Base-by-base conservation (phyloP, 2,329 filamentous ascomycete genomes). In the Lomentospora prolificans region DNA sequence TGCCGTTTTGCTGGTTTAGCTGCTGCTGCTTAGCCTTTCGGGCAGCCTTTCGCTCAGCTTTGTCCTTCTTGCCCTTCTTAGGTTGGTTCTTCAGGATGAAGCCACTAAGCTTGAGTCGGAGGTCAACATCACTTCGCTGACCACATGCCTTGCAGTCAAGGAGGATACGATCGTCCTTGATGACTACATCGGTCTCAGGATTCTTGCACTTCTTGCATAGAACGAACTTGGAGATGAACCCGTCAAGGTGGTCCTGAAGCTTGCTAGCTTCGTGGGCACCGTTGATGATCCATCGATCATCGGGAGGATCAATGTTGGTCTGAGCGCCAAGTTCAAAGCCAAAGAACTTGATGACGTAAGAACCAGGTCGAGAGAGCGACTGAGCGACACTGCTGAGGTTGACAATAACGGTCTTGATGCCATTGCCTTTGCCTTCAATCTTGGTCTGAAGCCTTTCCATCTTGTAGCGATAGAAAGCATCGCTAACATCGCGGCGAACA, bases 131-230 rank as follows among this genome's bases (percentile, higher is more conserved):
- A 62, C 87, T 87, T 67, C 90, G 90, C 74, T 95, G 88, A 69
- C 94, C 94, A 69, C 94, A 99, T 60, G 94, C 94, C 78, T 99
- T 99, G 86, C 94, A 99, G 75, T 99, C 94, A 63, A 97, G 85
- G 60, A 89, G 74, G 71, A 99, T 97, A 69, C 81, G 84, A 56
- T 87, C 89, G 66, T 96, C 91, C 75, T 96, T 96, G 80, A 97
- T 90, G 68, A 87, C 84, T 67, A 97, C 86, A 62, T 95, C 91
- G 62, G 94, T 99, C 80, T 99, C 94, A 33, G 94, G 94, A 73
- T 99, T 99, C 84, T 96, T 96, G 86, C 94, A 99, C 72, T 95
- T 92, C 79, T 95, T 95, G 88, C 94, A 99, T 61, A 99, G 90
- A 66, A 99, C 94, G 64, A 97, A 99, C 77, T 90, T 96, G 79